Base-by-base conservation (phyloP, 345 rosid species). In the Eucalyptus pumila region DNA sequence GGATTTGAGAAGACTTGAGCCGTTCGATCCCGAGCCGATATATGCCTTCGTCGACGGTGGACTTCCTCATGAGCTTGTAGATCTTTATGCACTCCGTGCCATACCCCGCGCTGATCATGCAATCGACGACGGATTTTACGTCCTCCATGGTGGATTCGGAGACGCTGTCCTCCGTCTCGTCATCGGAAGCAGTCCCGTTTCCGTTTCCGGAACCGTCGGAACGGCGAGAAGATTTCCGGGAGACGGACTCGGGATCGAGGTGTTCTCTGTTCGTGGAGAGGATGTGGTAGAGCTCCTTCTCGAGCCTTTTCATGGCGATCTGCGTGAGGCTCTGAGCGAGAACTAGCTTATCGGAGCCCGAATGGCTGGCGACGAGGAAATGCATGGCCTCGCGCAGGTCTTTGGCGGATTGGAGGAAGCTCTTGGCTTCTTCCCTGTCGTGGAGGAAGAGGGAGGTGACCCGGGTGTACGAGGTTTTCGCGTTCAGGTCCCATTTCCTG, bases 331-430 rank as follows among this genome's bases (percentile, higher is more conserved):
- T 88, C 80, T 91, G 92, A 7, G 96, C 95, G 6, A 89, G 93
- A 5, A 93, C 90, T 45, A 96, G 97, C 94, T 90, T 93, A 1
- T 88, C 86, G 51, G 96, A 92, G 72, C 90, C 21, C 11, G 96
- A 88, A 69, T 90, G 87, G 32, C 91, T 89, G 32, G 96, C 92
- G 87, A 93, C 90, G 1, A 94, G 90, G 69, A 89, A 90, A 80
- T 94, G 94, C 98, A 97, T 97, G 23, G 95, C 93, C 62, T 27
- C 89, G 23, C 93, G 94, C 86, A 97, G 91, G 86, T 89, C 93
- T 13, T 86, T 88, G 87, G 96, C 91, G 40, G 89, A 83, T 88
- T 85, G 88, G 52, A 97, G 90, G 90, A 90, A 95, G 60, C 91
- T 91, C 87, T 87, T 92, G 60, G 97, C 95, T 58, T 96, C 97